Conservation (phyloP, 805 yeast species). For the Candida krabiensis region DNA sequence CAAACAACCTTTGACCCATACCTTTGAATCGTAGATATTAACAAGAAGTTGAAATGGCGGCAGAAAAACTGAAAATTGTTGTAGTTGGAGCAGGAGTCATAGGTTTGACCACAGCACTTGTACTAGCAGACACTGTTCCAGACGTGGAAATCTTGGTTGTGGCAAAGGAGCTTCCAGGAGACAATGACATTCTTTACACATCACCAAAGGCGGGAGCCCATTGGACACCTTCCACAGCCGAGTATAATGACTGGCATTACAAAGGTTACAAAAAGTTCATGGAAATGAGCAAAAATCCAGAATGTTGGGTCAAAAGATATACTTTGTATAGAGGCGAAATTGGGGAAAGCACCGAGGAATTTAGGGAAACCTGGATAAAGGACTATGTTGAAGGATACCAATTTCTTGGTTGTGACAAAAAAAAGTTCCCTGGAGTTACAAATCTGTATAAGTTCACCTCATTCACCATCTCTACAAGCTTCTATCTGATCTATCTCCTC, state of each 20-base stretch:
- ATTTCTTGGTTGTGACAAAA: conserved; percentile 27
- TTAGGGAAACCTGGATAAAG: conserved; percentile 49
- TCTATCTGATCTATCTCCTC: conserved; percentile 54
- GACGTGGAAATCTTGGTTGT: conserved; percentile 40
- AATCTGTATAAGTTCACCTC: conserved; percentile 45
- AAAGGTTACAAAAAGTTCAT: conserved; percentile 36
- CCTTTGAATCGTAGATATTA: no score
- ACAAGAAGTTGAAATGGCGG: no score
- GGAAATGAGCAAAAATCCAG: conserved; percentile 37
- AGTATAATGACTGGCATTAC: conserved; percentile 40
- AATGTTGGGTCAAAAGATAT: conserved; percentile 32
- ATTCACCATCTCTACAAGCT: conserved; percentile 57
- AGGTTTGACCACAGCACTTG: conserved; percentile 52
- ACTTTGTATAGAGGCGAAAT: conserved; percentile 28
- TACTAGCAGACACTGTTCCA: conserved; percentile 31
- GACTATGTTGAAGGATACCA: conserved; percentile 42
- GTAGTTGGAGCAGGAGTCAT: conserved; percentile 58
- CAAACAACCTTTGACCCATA: no score
- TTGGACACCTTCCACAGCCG: conserved; percentile 48
- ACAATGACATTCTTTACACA: conserved; percentile 47
- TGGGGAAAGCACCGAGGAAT: conserved; percentile 7
- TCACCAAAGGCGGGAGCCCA: conserved; percentile 75
- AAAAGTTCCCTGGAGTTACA: conserved; percentile 36
- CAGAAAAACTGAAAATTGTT: no score
- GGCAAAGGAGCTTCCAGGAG: conserved; percentile 56